A percentile compares a stretch with the other conserved stretches of the same genome.
phyloP scores from a whole-genome alignment of 1,284 basidiomycete species.

The Tilletia walkeri region DNA sequence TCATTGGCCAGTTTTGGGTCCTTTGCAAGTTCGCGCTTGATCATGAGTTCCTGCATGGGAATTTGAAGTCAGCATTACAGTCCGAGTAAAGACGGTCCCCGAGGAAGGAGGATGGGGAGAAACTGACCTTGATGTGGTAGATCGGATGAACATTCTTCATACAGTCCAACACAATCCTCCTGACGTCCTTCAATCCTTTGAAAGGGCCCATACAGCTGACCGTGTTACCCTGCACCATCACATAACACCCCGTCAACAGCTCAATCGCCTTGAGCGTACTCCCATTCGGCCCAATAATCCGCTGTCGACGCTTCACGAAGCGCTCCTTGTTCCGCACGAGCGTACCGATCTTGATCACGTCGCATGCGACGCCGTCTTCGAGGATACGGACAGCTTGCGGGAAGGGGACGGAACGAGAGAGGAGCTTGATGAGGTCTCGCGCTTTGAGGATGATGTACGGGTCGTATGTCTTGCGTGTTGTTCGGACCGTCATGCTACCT shows the following conservation, averaged over 20 bases:
- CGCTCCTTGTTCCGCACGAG: constrained; percentile 93
- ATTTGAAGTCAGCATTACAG: neutral
- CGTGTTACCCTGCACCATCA: constrained; percentile 95
- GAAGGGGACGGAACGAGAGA: constrained; percentile 82
- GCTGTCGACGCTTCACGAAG: constrained; percentile 91
- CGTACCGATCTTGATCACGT: constrained; percentile 97
- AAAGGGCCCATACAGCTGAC: constrained; percentile 96
- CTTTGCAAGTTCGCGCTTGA: constrained; percentile 93
- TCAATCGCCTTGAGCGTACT: constrained; percentile 98
- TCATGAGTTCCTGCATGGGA: constrained; percentile 83
- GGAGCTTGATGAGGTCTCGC: constrained; percentile 89
- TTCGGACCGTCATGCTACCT: constrained; percentile 94
- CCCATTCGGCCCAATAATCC: constrained; percentile 95
- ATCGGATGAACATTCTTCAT: constrained; percentile 99
- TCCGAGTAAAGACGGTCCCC: neutral
- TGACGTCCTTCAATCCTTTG: constrained; percentile 91
- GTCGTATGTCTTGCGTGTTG: constrained; percentile 94
- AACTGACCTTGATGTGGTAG: constrained; percentile 86
- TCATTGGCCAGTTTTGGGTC: constrained; percentile 92
- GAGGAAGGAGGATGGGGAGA: constrained; percentile 25
- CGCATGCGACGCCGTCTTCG: constrained; percentile 85
- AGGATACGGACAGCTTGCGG: constrained; percentile 84
- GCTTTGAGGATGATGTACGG: constrained; percentile 95
- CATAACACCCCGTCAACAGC: constrained; percentile 91
- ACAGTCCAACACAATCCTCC: constrained; percentile 91